Evolutionary conservation across 768 basidiomycete genomes (phyloP), one percentile per base, ranked within the genome.

Genomic region (Agaricus sinodeliciosus): DNA sequence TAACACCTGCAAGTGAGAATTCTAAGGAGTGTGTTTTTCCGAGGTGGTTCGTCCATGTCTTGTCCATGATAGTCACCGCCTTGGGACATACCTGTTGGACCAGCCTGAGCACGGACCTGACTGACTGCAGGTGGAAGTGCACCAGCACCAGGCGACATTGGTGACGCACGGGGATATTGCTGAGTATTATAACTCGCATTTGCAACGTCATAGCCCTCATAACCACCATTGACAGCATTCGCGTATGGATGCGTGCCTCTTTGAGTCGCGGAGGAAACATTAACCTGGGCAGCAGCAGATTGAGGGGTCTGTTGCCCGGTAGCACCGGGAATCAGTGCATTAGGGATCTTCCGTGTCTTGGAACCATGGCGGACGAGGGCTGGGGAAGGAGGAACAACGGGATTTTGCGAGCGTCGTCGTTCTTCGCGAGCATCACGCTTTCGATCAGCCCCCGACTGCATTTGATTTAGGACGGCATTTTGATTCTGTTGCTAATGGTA

Each of bases 1-100:
- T 81, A 84, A 72, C 90, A 91, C 62, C 81, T 82, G 70, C 89
- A 91, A 43, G 87, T 89, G 55, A 92, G 68, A 57, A 90, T 79
- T 68, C 78, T 76, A 73, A 85, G 73, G 49, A 87, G 70, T 58
- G 73, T 72, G 51, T 74, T 70, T 67, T 79, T 78, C 55, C 76
- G 79, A 54, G 69, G 72, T 55, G 71, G 71, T 47, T 77, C 76
- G 56, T 81, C 76, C 74, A 56, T 78, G 73, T 63, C 85, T 79
- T 40, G 79, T 77, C 60, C 80, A 66, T 56, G 73, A 85, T 56
- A 69, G 58, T 73, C 80, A 51, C 71, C 83, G 57, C 72, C 80
- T 62, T 81, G 80, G 49, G 82, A 78, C 55, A 78, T 75, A 41
- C 87, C 86, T 16, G 79, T 72, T 65, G 87, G 84, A 34, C 84